These are phyloP conservation scores for Xylaria sp. DNA, from an alignment of 2,329 filamentous ascomycete genomes.

Conservation along the genomic window DNA sequence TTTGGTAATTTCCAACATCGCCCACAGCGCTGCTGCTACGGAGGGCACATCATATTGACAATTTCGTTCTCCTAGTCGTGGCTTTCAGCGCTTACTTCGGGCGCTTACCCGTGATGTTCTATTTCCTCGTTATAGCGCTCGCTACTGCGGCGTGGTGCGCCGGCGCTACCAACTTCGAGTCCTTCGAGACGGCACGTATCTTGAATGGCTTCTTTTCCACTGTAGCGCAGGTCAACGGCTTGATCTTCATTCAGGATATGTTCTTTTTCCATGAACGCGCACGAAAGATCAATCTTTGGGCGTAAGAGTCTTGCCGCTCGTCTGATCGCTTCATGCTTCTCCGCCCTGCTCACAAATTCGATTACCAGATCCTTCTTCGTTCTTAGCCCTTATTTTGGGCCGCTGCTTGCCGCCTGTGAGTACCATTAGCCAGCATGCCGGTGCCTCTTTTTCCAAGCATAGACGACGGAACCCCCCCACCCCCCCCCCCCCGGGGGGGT, in stretches of 20 bases:
- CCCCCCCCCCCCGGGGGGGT: no score
- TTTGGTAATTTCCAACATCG: slow-evolving; percentile 47
- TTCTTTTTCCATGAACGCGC: slow-evolving; percentile 70
- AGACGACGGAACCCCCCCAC: background rate
- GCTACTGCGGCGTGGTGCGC: slow-evolving; percentile 59
- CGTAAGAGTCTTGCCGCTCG: slow-evolving; percentile 45
- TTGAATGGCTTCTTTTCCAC: slow-evolving; percentile 62
- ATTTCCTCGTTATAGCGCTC: slow-evolving; percentile 52
- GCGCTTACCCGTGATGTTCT: slow-evolving; percentile 58
- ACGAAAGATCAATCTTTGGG: slow-evolving; percentile 62
- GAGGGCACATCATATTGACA: slow-evolving; percentile 25
- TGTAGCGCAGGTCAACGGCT: slow-evolving; percentile 56
- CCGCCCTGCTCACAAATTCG: background rate
- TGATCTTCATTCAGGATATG: slow-evolving; percentile 67
- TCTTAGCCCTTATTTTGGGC: slow-evolving; percentile 58
- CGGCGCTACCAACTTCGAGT: slow-evolving; percentile 57
- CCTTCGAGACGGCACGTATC: slow-evolving; percentile 61
- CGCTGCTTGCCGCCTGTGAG: slow-evolving; percentile 56
- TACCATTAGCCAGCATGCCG: background rate
- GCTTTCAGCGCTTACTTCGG: slow-evolving; percentile 57
- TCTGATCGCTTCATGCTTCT: slow-evolving; percentile 7
- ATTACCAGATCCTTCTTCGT: slow-evolving; percentile 51
- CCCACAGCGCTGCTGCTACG: slow-evolving; percentile 1
- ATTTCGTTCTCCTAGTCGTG: slow-evolving; percentile 48
- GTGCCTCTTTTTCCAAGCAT: background rate